A percentile compares a stretch with the other conserved stretches of the same genome.
These are phyloP conservation scores for Phytophthora multivora DNA, from an alignment of 352 stramenopile species.

Conservation along the genomic window DNA sequence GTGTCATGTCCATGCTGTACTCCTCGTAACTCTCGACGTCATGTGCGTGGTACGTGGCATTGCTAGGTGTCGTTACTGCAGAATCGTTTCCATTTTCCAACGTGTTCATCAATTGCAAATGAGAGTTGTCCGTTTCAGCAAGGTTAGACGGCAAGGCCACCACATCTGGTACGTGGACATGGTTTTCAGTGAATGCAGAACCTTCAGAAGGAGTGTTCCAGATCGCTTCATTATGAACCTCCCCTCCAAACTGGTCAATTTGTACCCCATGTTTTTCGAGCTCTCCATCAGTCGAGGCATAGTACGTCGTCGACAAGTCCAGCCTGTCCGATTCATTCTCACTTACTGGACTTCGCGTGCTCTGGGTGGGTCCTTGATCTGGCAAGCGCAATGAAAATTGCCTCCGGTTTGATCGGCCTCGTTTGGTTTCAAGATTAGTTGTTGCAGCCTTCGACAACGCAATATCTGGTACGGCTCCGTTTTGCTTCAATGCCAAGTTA, in stretches of 20 bases:
- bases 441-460: neutral
- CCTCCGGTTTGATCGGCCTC: neutral
- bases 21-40: constrained; percentile 9
- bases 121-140: neutral
- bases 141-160: neutral
- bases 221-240: neutral
- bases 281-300: constrained; percentile 10
- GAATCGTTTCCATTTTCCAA: neutral
- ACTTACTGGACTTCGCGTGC: neutral
- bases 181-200: neutral
- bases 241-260: neutral
- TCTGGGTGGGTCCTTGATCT: neutral
- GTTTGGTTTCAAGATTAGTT: neutral
- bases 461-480: neutral
- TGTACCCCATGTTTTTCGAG: neutral
- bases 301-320: constrained; percentile 25
- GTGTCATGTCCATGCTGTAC: constrained; percentile 29
- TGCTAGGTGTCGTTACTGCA: neutral
- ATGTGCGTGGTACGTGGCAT: neutral
- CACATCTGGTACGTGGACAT: neutral
- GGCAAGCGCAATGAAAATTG: neutral
- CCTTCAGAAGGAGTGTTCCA: neutral
- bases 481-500: constrained; percentile 8
- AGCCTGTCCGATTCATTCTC: constrained; percentile 6
- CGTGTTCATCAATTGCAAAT: neutral